These are phyloP conservation scores for Trichoderma arundinaceum DNA, from an alignment of 2,329 filamentous ascomycete genomes.

Conservation along the genomic window DNA sequence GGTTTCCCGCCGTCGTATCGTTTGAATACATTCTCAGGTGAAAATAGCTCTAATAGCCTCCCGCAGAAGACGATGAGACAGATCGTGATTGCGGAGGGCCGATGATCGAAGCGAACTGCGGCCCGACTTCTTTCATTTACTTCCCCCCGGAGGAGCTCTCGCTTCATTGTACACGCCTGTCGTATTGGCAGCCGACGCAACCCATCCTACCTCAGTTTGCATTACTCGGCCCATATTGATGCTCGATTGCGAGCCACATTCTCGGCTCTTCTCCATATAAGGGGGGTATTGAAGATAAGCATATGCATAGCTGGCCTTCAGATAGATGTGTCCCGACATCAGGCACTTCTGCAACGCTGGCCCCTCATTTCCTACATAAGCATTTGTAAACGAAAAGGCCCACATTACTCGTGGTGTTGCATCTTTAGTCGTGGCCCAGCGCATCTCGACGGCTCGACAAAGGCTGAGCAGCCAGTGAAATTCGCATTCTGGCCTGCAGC, in stretches of 20 bases:
- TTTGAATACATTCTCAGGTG: background rate
- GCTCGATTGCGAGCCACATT: constrained; percentile 2
- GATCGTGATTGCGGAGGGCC: constrained; percentile 7
- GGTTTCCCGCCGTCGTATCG: background rate
- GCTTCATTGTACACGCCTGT: background rate
- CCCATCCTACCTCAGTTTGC: background rate
- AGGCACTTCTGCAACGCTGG: background rate
- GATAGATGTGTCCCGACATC: background rate
- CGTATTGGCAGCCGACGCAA: background rate
- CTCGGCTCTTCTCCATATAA: constrained; percentile 9
- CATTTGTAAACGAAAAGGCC: constrained; percentile 5
- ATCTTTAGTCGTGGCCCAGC: background rate
- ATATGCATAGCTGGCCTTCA: constrained; percentile 6
- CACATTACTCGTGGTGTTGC: constrained; percentile 8
- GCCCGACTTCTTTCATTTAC: background rate
- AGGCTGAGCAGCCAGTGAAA: background rate
- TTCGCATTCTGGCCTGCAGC: background rate
- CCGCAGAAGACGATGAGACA: background rate
- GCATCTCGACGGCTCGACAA: background rate
- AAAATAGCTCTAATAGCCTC: background rate
- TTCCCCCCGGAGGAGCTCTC: background rate
- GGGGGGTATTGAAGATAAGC: constrained; percentile 14
- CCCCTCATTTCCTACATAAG: background rate
- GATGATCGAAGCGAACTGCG: background rate
- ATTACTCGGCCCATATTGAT: background rate